Conservation (phyloP, 768 basidiomycete species). For the Lentinula guzmanii region DNA sequence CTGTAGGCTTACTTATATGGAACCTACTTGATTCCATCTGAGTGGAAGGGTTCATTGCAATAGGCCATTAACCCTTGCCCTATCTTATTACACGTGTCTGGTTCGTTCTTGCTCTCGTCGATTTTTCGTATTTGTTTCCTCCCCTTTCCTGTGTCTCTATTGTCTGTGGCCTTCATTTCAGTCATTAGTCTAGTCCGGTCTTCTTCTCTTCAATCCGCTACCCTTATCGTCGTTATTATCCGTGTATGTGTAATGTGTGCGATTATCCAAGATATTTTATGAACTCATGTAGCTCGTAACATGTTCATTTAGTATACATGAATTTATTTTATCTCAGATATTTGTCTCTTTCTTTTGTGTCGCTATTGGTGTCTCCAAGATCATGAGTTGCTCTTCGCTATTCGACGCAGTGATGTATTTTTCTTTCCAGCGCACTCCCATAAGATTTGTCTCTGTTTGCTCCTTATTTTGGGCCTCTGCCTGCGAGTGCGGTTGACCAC, state of each 20-base stretch:
- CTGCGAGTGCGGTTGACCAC: no score
- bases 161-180: not conserved
- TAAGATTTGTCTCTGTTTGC: no score
- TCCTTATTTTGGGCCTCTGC: no score
- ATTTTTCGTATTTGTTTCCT: not conserved
- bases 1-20: not conserved
- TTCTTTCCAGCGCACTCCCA: no score
- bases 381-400: no score
- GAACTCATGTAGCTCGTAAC: conserved; percentile 4
- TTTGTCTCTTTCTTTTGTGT: not conserved
- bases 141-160: not conserved
- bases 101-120: conserved; percentile 2
- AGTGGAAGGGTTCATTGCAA: not conserved
- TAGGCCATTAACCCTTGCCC: not conserved
- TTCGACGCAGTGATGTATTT: no score
- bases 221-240: not conserved
- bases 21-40: not conserved
- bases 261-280: not conserved
- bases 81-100: conserved; percentile 3
- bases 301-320: not conserved
- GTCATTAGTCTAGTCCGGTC: not conserved
- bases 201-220: not conserved
- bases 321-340: not conserved
- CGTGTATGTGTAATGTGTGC: conserved; percentile 6
- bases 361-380: not conserved